phyloP scores from a whole-genome alignment of 192 early-diverging fungal species.

The Coemansia sp. region DNA sequence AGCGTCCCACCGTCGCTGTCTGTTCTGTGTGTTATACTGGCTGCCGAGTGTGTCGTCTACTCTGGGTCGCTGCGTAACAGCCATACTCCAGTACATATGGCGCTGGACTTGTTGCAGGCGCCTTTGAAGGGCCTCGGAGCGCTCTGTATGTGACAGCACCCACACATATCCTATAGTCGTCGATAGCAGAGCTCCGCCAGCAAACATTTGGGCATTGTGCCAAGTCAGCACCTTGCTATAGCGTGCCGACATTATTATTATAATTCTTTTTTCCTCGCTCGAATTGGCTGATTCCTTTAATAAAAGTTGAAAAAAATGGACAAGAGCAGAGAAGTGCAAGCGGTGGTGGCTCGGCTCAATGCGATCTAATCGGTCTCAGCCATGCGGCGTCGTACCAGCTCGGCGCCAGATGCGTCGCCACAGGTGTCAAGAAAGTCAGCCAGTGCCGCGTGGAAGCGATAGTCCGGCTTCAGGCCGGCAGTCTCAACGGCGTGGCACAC shows the following conservation, averaged over 20 bases:
- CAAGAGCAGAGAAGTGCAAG: background rate
- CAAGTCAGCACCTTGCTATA: conserved; percentile 43
- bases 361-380: background rate
- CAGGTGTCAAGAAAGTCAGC: conserved; percentile 45
- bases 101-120: conserved; percentile 18
- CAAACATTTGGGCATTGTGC: conserved; percentile 42
- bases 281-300: background rate
- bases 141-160: conserved; percentile 32
- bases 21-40: background rate
- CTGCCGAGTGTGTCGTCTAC: conserved; percentile 5
- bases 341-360: background rate
- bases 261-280: background rate
- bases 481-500: conserved; percentile 40
- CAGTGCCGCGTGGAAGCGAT: conserved; percentile 40
- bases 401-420: conserved; percentile 39
- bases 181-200: conserved; percentile 32
- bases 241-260: conserved; percentile 26
- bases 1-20: background rate
- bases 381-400: conserved; percentile 37
- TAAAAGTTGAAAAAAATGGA: conserved; percentile 1
- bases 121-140: conserved; percentile 26
- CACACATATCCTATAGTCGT: conserved; percentile 21
- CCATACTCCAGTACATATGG: conserved; percentile 57
- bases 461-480: conserved; percentile 31
- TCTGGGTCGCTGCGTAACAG: conserved; percentile 29